Percentiles rank a stretch among this genome's conserved stretches.
These are phyloP conservation scores for Lyophyllum decastes DNA, from an alignment of 768 basidiomycete species.

Conservation along the genomic window DNA sequence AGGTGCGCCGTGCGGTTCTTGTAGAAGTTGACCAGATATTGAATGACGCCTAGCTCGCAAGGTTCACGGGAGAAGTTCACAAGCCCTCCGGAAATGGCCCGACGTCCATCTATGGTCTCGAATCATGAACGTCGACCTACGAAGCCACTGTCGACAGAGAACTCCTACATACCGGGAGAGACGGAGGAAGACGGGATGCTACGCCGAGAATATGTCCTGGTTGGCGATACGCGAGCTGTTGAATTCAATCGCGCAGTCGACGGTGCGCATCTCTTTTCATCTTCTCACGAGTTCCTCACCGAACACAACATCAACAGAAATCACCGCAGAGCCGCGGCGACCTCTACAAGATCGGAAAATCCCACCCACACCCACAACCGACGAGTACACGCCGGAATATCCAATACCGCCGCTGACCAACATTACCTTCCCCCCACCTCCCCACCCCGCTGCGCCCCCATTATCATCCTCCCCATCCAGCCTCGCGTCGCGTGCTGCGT, in stretches of 20 bases:
- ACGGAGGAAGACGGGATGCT: conserved; percentile 82
- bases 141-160: conserved; percentile 51
- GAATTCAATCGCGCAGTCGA: conserved; percentile 93
- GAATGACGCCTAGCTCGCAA: conserved; percentile 14
- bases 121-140: conserved; percentile 18
- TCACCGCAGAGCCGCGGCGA: conserved; percentile 57
- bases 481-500: conserved; percentile 59
- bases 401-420: conserved; percentile 29
- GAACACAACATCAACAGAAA: conserved; percentile 45
- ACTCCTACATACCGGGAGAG: conserved; percentile 78
- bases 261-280: conserved; percentile 49
- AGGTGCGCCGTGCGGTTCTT: conserved; percentile 21
- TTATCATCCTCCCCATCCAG: conserved; percentile 69
- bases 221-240: conserved; percentile 86
- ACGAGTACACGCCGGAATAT: conserved; percentile 45
- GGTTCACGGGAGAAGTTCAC: conserved; percentile 23
- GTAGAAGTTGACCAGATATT: background rate
- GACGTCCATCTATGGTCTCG: conserved; percentile 19
- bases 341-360: conserved; percentile 59
- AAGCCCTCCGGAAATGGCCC: conserved; percentile 21
- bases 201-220: conserved; percentile 89
- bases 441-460: conserved; percentile 50
- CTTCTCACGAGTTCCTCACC: background rate
- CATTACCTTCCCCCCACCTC: conserved; percentile 73
- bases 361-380: conserved; percentile 47